Conservation (phyloP, 768 basidiomycete genomes). For the Kwoniella sp. region DNA sequence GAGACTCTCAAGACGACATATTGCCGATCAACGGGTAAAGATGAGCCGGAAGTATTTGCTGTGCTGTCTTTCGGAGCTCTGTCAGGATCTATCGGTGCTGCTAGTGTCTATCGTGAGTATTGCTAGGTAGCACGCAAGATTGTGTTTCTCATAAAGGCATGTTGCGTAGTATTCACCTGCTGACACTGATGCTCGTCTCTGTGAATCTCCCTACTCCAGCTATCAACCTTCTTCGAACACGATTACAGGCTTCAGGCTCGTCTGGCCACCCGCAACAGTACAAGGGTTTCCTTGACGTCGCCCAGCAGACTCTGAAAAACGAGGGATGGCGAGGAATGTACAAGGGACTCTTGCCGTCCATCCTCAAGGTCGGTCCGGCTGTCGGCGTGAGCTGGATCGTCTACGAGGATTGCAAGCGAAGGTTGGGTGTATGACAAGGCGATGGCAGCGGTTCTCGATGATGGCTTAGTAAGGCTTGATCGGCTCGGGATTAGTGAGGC, state of each 20-base stretch:
- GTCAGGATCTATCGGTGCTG: constrained; percentile 88
- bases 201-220: constrained; percentile 23
- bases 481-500: too few relatives aligned
- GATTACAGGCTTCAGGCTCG: constrained; percentile 93
- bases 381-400: constrained; percentile 95
- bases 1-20: constrained; percentile 93
- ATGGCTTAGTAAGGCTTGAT: too few relatives aligned
- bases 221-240: constrained; percentile 76
- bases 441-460: too few relatives aligned
- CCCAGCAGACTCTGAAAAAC: constrained; percentile 71
- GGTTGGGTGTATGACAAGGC: constrained; percentile 35
- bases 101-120: constrained; percentile 73
- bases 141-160: too few relatives aligned
- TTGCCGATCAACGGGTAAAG: constrained; percentile 76
- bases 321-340: constrained; percentile 97
- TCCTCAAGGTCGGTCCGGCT: constrained; percentile 95
- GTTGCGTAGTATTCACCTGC: constrained; percentile 27
- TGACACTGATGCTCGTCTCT: background rate
- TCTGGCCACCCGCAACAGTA: constrained; percentile 91
- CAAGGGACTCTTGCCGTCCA: constrained; percentile 80
- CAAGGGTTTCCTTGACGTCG: constrained; percentile 82
- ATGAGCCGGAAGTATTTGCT: constrained; percentile 86
- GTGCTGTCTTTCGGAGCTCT: constrained; percentile 87
- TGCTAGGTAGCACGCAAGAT: too few relatives aligned
- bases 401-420: constrained; percentile 48